Evolutionary conservation across 768 basidiomycete species (phyloP), one percentile per base, ranked within the genome.

Genomic region (Tulasnella sp.): DNA sequence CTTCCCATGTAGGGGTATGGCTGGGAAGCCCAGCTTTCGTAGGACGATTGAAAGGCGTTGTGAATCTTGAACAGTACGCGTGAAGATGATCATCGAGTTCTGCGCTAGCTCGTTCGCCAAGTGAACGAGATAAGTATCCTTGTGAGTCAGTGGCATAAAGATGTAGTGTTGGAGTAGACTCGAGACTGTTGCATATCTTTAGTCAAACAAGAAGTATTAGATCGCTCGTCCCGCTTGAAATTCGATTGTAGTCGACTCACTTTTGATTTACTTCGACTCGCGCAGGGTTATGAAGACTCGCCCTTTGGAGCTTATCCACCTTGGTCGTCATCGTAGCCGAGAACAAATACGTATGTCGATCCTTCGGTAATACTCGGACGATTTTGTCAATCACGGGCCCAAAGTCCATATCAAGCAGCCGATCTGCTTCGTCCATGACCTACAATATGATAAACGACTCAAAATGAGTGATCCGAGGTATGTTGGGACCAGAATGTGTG

Each of bases 271-370:
- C 91, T 70, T 98, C 93, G 1, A 98, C 83, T 64, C 87, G 80
- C 24, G 93, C 82, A n/a, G 96, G 96, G 68, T 94, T 92, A 30
- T 81, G 80, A 67, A 98, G 75, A 75, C 90, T 92, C 30, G 96
- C 93, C 54, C 94, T 74, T 69, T 98, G 94, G 10, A 99, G 76
- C 71, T 97, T 97, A 10, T 88, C 91, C 2, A 99, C 92, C 73
- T 97, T 98, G 12, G 91, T 92, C 10, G 96, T 94, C 94, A 99
- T 98, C 21, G 94, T 98, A 4, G 94, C 96, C 11, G 94, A 97
- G 74, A 92, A 99, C 1, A 99, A 79, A 68, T 92, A 97, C 2
- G 96, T 99, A 29, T 85, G 88, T 10, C 96, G 81, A 65, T 97
- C 93, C 67, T 83, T 89, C 21, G 94, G 96, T 63, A 99, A 85